Conservation (phyloP, 1,284 basidiomycete genomes). For the Papiliotrema fonsecae region DNA sequence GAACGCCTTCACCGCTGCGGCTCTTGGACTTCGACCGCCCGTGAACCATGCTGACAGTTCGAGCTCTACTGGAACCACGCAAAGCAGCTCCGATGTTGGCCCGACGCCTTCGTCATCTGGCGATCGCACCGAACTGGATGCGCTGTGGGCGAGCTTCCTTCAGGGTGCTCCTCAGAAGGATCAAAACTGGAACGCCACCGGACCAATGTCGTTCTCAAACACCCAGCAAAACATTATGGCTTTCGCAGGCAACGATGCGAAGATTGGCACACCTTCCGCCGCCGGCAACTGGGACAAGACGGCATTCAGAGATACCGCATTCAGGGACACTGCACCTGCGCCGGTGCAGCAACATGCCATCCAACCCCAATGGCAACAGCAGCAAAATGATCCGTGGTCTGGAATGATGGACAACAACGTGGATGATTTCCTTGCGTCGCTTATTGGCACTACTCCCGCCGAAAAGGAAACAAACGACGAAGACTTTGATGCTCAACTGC, state of each 20-base stretch:
- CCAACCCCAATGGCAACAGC: not conserved
- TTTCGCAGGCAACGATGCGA: slow-evolving; percentile 17
- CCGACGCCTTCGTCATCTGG: slow-evolving; percentile 12
- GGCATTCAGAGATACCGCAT: slow-evolving; percentile 24
- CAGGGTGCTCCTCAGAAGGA: slow-evolving; percentile 6
- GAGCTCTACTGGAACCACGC: not conserved
- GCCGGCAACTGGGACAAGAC: slow-evolving; percentile 16
- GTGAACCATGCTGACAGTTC: not conserved
- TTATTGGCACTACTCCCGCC: slow-evolving; percentile 15
- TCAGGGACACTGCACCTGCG: not conserved
- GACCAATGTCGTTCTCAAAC: slow-evolving; percentile 1
- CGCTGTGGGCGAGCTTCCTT: slow-evolving; percentile 39
- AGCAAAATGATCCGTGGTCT: slow-evolving; percentile 18
- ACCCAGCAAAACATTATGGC: slow-evolving; percentile 32
- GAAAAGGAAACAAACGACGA: slow-evolving; percentile 22
- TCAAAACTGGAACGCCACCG: not conserved
- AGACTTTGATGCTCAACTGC: slow-evolving; percentile 32
- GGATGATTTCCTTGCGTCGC: slow-evolving; percentile 39
- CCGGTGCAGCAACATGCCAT: not conserved
- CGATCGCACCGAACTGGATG: slow-evolving; percentile 34
- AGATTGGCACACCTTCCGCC: slow-evolving; percentile 3
- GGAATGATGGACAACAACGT: slow-evolving; percentile 30
- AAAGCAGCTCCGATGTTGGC: slow-evolving; percentile 5
- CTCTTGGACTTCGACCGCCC: not conserved
- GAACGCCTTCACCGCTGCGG: not conserved